These are phyloP conservation scores for Thermomucor indicae-seudaticae DNA, from an alignment of 371 early-diverging fungal species.

Conservation along the genomic window DNA sequence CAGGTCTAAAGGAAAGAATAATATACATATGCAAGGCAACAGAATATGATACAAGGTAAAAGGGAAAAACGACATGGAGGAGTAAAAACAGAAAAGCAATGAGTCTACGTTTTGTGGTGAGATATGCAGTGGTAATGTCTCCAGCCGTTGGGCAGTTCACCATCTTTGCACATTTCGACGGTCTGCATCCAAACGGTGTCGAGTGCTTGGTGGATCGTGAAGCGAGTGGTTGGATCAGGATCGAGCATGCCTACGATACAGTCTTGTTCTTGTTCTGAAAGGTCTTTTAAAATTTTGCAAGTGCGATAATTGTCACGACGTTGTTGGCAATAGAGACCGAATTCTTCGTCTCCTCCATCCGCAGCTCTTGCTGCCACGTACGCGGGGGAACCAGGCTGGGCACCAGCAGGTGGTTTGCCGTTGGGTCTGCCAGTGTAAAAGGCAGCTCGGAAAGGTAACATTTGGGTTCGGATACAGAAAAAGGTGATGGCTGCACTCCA, in stretches of 20 bases:
- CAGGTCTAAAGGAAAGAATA: no score
- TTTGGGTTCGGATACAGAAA: constrained; percentile 72
- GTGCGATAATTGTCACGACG: constrained; percentile 3
- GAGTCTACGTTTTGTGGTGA: constrained; percentile 1
- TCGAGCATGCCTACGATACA: constrained; percentile 48
- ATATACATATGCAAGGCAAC: no score
- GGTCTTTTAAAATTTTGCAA: neutral
- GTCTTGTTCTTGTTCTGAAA: constrained; percentile 18
- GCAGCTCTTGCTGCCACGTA: constrained; percentile 21
- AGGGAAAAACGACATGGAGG: no score
- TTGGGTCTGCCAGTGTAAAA: constrained; percentile 43
- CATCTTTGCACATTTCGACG: constrained; percentile 41
- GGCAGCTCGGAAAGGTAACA: constrained; percentile 54
- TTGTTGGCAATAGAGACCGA: constrained; percentile 23
- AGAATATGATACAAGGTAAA: no score
- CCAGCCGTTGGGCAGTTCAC: constrained; percentile 36
- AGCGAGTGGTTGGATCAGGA: constrained; percentile 41
- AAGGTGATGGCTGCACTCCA: constrained; percentile 55
- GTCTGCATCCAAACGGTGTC: constrained; percentile 40
- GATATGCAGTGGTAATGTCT: constrained; percentile 30
- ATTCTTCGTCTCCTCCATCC: constrained; percentile 38
- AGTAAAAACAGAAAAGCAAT: no score
- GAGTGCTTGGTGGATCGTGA: constrained; percentile 40
- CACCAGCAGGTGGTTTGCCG: constrained; percentile 33
- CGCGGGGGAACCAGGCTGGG: constrained; percentile 43